Evolutionary conservation across 148 eudicot genomes (phyloP).

Genomic region (Dianthus caryophyllus): DNA sequence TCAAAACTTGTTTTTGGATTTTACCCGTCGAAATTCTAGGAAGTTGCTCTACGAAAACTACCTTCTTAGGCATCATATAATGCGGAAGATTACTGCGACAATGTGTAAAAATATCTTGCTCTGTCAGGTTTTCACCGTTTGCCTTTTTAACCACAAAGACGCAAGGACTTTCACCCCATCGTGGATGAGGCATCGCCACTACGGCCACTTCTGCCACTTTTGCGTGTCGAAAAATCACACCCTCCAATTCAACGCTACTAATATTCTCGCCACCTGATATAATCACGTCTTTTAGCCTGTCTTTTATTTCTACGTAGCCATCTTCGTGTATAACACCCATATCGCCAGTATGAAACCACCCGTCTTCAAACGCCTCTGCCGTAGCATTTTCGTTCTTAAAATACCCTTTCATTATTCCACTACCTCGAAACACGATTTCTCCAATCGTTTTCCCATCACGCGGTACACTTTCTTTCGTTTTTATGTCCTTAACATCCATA

Average conservation of each 20-base stretch:
- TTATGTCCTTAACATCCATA: conserved; percentile 46
- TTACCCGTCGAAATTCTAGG: conserved; percentile 61
- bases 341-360: conserved; percentile 81
- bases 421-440: conserved; percentile 67
- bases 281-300: conserved; percentile 71
- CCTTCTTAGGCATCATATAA: conserved; percentile 73
- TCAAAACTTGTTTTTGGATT: conserved; percentile 43
- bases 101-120: conserved; percentile 45
- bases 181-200: conserved; percentile 82
- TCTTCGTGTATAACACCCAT: conserved; percentile 71
- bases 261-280: conserved; percentile 89
- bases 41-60: conserved; percentile 44
- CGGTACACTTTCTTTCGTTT: conserved; percentile 48
- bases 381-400: conserved; percentile 50
- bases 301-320: conserved; percentile 74
- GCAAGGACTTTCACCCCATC: conserved; percentile 87
- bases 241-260: conserved; percentile 73
- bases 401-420: conserved; percentile 87
- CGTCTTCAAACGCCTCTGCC: conserved; percentile 39
- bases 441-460: conserved; percentile 59
- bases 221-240: conserved; percentile 41
- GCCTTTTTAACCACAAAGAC: conserved; percentile 52
- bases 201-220: conserved; percentile 65
- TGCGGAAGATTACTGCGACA: conserved; percentile 55
- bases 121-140: conserved; percentile 16